Percentiles rank a stretch among this genome's conserved stretches.
These are phyloP conservation scores for Tinospora cordifolia DNA, from an alignment of 164 flowering plant genomes.

Conservation along the genomic window DNA sequence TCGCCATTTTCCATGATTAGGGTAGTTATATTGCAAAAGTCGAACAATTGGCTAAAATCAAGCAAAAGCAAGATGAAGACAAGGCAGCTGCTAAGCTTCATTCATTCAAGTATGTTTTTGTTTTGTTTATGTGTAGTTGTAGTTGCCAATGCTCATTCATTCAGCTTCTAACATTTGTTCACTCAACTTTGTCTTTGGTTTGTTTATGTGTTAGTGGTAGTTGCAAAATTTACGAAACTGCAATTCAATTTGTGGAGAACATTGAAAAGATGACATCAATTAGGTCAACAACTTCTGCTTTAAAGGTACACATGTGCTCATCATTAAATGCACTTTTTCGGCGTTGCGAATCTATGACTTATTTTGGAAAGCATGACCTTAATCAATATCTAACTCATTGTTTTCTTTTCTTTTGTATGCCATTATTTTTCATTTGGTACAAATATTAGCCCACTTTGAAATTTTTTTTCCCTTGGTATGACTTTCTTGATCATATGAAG, in stretches of 20 bases:
- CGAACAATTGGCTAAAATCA: conserved; percentile 48
- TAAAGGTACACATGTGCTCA: conserved; percentile 13
- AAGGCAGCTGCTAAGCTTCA: conserved; percentile 62
- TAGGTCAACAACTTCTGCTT: conserved; percentile 28
- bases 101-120: conserved; percentile 53
- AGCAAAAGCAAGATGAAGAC: conserved; percentile 74
- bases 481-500: not conserved
- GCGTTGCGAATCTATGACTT: not conserved
- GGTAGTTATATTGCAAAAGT: conserved; percentile 40
- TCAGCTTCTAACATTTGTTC: not conserved
- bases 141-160: too few relatives aligned
- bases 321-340: not conserved
- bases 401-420: not conserved
- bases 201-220: conserved; percentile 28
- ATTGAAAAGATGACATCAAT: conserved; percentile 37
- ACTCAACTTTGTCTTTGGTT: not conserved
- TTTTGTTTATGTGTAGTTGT: too few relatives aligned
- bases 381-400: not conserved
- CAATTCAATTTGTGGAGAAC: conserved; percentile 26
- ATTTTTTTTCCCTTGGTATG: not conserved
- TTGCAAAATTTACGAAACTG: conserved; percentile 21
- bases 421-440: not conserved
- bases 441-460: too few relatives aligned
- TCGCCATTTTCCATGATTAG: conserved; percentile 10
- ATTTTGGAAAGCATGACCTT: not conserved